These are phyloP conservation scores for Pinus taeda DNA, from an alignment of 75 land plant species.

Conservation along the genomic window DNA sequence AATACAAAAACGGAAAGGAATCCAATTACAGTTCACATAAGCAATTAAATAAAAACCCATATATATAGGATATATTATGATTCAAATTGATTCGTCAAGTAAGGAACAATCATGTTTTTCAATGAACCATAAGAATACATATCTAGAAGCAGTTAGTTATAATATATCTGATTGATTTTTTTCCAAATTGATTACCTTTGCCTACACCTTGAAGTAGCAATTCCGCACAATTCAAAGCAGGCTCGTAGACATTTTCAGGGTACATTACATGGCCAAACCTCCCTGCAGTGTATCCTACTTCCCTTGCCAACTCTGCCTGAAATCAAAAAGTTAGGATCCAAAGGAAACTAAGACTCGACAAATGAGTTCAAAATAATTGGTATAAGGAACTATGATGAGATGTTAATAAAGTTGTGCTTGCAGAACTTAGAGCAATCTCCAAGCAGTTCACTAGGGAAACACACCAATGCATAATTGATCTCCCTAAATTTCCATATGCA, in stretches of 20 bases:
- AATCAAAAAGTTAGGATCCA: slow-evolving; percentile 30
- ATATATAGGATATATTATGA: neutral
- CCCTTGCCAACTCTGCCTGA: slow-evolving; percentile 92
- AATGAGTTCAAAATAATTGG: neutral
- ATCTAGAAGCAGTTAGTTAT: neutral
- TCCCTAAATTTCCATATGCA: neutral
- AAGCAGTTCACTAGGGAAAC: neutral
- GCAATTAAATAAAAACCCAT: neutral
- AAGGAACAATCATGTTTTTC: neutral
- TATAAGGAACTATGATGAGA: neutral
- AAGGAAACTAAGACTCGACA: slow-evolving; percentile 7
- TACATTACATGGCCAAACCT: slow-evolving; percentile 99
- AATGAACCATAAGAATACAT: neutral
- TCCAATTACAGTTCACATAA: neutral
- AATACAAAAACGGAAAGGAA: neutral
- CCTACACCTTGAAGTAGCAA: slow-evolving; percentile 91
- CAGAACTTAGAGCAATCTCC: too few species aligned
- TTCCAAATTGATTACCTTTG: slow-evolving; percentile 44
- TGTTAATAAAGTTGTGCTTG: neutral
- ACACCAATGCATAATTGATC: neutral
- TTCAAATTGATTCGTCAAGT: neutral
- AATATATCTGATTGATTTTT: neutral
- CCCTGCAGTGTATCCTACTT: slow-evolving; percentile 84
- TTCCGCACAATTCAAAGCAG: slow-evolving; percentile 84
- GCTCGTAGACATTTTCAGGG: slow-evolving; percentile 96